These are phyloP conservation scores for Pythium insidiosum DNA, from an alignment of 352 stramenopile genomes.

Conservation along the genomic window DNA sequence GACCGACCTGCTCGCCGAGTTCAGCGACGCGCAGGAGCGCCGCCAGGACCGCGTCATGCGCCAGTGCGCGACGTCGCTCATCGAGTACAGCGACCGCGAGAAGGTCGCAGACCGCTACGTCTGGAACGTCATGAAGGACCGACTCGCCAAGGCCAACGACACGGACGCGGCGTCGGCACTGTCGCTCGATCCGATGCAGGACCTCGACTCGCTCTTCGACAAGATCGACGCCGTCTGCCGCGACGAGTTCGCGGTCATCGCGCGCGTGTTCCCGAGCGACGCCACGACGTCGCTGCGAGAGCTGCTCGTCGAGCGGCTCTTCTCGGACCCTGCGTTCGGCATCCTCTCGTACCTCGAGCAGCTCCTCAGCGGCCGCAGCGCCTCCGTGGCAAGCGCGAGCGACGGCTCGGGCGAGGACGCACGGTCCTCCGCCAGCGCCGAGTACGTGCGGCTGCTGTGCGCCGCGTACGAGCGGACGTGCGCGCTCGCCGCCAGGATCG, in stretches of 20 bases:
- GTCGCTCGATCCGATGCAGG: conserved; percentile 54
- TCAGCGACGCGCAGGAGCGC: conserved; percentile 63
- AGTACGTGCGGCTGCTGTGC: conserved; percentile 60
- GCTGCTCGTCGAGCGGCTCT: conserved; percentile 58
- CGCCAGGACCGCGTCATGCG: conserved; percentile 37
- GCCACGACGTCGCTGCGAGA: conserved; percentile 44
- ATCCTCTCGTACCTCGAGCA: conserved; percentile 72
- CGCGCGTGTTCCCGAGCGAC: conserved; percentile 39
- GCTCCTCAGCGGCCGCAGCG: conserved; percentile 27
- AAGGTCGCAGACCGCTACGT: conserved; percentile 77
- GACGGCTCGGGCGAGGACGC: too few relatives aligned
- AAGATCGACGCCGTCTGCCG: conserved; percentile 57
- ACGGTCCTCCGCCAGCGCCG: conserved; percentile 15
- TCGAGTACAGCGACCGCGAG: conserved; percentile 79
- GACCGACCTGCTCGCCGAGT: conserved; percentile 64
- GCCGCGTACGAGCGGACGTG: conserved; percentile 60
- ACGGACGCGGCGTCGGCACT: too few relatives aligned
- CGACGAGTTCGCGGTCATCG: conserved; percentile 62
- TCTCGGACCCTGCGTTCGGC: conserved; percentile 73
- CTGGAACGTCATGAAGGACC: conserved; percentile 80
- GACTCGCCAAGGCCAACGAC: conserved; percentile 33
- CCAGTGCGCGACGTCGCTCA: conserved; percentile 55
- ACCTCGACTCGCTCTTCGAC: conserved; percentile 49
- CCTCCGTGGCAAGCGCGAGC: not conserved
- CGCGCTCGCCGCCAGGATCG: conserved; percentile 35